Conservation (phyloP, 768 basidiomycete genomes). For the Leccinum sublutescens region DNA sequence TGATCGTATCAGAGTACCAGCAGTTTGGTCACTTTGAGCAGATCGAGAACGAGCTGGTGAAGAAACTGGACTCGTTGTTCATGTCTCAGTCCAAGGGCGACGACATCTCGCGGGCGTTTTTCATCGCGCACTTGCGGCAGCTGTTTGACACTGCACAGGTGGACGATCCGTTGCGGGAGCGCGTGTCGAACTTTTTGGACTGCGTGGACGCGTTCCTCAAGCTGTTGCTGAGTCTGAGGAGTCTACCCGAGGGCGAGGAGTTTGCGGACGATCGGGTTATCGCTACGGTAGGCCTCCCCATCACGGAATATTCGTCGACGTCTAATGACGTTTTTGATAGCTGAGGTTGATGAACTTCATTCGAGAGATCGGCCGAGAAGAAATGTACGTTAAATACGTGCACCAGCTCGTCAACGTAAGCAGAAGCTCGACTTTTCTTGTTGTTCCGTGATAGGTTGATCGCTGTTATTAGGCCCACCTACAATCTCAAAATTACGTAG, state of each 20-base stretch:
- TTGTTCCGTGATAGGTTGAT: conserved; percentile 11
- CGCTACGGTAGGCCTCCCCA: conserved; percentile 61
- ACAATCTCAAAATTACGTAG: conserved; percentile 86
- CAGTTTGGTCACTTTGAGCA: conserved; percentile 80
- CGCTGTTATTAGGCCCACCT: conserved; percentile 70
- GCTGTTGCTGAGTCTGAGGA: conserved; percentile 81
- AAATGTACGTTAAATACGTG: conserved; percentile 95
- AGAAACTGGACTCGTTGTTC: conserved; percentile 85
- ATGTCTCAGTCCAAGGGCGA: conserved; percentile 92
- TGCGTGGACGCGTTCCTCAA: conserved; percentile 93
- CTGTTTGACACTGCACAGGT: conserved; percentile 86
- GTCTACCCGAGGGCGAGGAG: conserved; percentile 89
- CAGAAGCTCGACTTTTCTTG: background rate
- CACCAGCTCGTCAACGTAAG: conserved; percentile 90
- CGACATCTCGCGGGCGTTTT: conserved; percentile 89
- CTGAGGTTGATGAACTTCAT: conserved; percentile 93
- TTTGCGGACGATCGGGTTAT: conserved; percentile 94
- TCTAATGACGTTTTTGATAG: conserved; percentile 38
- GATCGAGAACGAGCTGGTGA: conserved; percentile 92
- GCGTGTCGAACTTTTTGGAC: conserved; percentile 80
- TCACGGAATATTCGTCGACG: background rate
- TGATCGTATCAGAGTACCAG: conserved; percentile 92
- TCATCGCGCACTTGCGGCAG: conserved; percentile 84
- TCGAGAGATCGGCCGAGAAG: conserved; percentile 84
- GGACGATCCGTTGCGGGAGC: conserved; percentile 73